A percentile compares a stretch with the other conserved stretches of the same genome.
phyloP scores from a whole-genome alignment of 495 filamentous ascomycete genomes.

The Penicillium psychrofluorescens region DNA sequence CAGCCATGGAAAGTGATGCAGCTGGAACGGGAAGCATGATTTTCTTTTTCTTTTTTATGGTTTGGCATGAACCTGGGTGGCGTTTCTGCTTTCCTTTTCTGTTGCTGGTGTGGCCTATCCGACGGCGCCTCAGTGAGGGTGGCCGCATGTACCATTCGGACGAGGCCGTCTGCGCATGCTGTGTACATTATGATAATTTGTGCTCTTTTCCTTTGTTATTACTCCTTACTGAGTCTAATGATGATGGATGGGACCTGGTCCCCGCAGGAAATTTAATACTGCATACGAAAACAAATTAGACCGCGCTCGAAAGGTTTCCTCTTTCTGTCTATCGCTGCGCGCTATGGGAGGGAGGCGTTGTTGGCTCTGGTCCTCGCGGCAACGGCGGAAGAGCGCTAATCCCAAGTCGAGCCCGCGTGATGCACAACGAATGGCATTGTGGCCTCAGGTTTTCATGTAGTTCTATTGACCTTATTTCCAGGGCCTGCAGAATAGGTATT shows the following conservation, averaged over 20 bases:
- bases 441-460: too few relatives aligned
- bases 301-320: conserved; percentile 4
- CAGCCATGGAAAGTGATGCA: conserved; percentile 24
- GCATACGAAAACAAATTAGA: too few relatives aligned
- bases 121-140: conserved; percentile 3
- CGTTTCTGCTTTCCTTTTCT: conserved; percentile 9
- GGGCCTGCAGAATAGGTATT: too few relatives aligned
- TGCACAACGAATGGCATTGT: too few relatives aligned
- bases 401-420: too few relatives aligned
- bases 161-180: conserved; percentile 7
- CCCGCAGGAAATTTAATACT: too few relatives aligned
- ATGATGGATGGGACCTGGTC: conserved; percentile 10
- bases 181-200: conserved; percentile 28
- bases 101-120: conserved; percentile 1
- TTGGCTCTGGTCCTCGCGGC: too few relatives aligned
- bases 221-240: conserved; percentile 12
- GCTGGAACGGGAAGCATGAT: conserved; percentile 13
- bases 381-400: too few relatives aligned
- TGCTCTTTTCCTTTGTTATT: conserved; percentile 7
- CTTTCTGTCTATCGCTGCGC: not conserved
- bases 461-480: too few relatives aligned
- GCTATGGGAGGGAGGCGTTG: too few relatives aligned
- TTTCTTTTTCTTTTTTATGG: conserved; percentile 14
- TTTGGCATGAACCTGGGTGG: conserved; percentile 17
- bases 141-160: conserved; percentile 3